These are phyloP conservation scores for Pholiota conissans DNA, from an alignment of 768 basidiomycete species.

Conservation along the genomic window DNA sequence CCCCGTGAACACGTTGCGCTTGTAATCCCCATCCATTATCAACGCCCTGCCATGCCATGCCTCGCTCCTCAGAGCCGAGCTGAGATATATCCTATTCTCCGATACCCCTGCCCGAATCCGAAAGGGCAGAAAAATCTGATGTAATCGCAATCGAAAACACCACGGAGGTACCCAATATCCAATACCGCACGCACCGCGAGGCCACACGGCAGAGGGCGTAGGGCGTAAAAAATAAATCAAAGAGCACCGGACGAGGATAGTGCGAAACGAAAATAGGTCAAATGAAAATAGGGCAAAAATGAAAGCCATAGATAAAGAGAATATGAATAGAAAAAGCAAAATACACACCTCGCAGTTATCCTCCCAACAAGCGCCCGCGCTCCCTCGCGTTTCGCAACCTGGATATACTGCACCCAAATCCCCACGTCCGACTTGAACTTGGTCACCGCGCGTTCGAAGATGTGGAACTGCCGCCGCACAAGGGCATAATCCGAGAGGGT, in stretches of 20 bases:
- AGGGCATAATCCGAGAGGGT: constrained; percentile 85
- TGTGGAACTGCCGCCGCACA: constrained; percentile 81
- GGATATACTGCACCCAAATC: constrained; percentile 88
- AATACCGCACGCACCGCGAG: neutral
- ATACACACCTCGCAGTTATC: constrained; percentile 73
- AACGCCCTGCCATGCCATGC: neutral
- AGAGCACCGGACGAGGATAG: too few relatives aligned
- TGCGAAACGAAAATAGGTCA: too few relatives aligned
- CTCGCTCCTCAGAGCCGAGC: neutral
- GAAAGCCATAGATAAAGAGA: neutral
- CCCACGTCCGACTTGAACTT: constrained; percentile 88
- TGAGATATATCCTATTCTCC: neutral
- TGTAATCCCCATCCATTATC: neutral
- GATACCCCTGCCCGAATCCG: neutral
- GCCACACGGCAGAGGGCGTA: neutral
- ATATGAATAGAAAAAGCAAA: neutral
- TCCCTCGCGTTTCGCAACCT: constrained; percentile 78
- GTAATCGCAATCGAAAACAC: neutral
- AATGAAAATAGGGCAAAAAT: too few relatives aligned
- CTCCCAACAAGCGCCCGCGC: constrained; percentile 79
- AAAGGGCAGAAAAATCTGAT: neutral
- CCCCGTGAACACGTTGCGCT: neutral
- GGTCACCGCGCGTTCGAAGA: constrained; percentile 86
- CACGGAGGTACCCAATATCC: too few relatives aligned
- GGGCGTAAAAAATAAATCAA: neutral